Evolutionary conservation across 2,329 filamentous ascomycete genomes (phyloP).

Genomic region (Epichloe scottii): DNA sequence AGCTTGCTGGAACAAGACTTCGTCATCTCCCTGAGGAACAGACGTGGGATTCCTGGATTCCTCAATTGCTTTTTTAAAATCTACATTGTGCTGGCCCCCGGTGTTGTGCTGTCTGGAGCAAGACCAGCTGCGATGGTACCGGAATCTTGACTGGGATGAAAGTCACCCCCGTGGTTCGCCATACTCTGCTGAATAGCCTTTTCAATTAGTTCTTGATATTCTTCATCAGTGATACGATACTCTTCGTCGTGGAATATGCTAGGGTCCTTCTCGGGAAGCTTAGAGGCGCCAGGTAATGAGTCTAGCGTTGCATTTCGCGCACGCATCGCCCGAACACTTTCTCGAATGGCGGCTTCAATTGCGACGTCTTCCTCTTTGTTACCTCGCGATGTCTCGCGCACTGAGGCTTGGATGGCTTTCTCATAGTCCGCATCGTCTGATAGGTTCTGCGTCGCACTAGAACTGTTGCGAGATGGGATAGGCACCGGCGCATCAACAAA

Average conservation of each 20-base stretch:
- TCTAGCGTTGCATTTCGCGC: conserved; percentile 16
- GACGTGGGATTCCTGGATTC: conserved; percentile 17
- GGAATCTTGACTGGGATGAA: conserved; percentile 9
- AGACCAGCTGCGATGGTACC: conserved; percentile 9
- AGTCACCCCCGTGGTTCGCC: conserved; percentile 8
- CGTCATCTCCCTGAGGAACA: neutral
- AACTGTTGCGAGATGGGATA: conserved; percentile 6
- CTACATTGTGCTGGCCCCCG: conserved; percentile 11
- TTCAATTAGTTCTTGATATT: conserved; percentile 44
- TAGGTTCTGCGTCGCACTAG: conserved; percentile 4
- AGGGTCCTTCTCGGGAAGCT: conserved; percentile 13
- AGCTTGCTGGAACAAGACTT: conserved; percentile 28
- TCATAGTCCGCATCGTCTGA: conserved; percentile 52
- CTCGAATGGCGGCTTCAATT: conserved; percentile 62
- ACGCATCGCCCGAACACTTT: conserved; percentile 49
- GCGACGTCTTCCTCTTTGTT: conserved; percentile 55
- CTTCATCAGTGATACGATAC: conserved; percentile 40
- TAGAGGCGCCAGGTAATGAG: conserved; percentile 13
- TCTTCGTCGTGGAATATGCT: conserved; percentile 27
- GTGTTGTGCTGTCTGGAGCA: neutral
- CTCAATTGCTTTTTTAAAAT: conserved; percentile 28
- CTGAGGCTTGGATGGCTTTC: conserved; percentile 56
- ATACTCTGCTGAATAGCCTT: conserved; percentile 43
- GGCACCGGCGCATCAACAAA: conserved; percentile 10
- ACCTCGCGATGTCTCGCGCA: conserved; percentile 57